A percentile compares a stretch with the other conserved stretches of the same genome.
Conservation (phyloP, 441 rosid genomes). For the Adansonia madagascariensis region DNA sequence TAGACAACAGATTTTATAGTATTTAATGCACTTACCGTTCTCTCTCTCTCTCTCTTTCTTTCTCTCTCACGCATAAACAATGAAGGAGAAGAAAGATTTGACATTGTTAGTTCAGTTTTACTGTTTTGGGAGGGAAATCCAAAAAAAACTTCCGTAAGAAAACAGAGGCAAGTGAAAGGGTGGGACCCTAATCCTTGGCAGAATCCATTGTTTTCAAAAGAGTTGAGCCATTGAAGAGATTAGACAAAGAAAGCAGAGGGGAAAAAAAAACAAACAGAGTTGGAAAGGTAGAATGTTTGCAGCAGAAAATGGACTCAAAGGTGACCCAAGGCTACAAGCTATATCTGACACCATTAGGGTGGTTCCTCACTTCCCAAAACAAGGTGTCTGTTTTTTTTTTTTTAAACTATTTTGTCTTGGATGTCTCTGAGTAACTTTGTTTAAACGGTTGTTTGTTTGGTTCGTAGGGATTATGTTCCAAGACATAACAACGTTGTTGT, state of each 20-base stretch:
- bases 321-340: constrained; percentile 65
- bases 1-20: constrained; percentile 27
- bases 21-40: constrained; percentile 26
- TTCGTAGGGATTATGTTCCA: constrained; percentile 90
- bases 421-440: not conserved
- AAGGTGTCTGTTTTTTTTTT: constrained; percentile 38
- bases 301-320: constrained; percentile 31
- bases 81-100: constrained; percentile 1
- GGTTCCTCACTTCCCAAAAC: constrained; percentile 73
- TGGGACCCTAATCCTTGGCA: not conserved
- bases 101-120: not conserved
- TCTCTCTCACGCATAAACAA: not conserved
- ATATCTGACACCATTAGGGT: constrained; percentile 69
- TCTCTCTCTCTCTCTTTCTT: not conserved
- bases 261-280: not conserved
- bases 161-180: not conserved
- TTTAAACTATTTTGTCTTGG: too few relatives aligned
- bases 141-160: not conserved
- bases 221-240: not conserved
- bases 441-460: not conserved
- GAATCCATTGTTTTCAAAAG: not conserved
- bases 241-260: not conserved
- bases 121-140: constrained; percentile 16
- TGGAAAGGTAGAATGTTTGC: constrained; percentile 22
- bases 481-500: constrained; percentile 83